Conservation (phyloP, 495 filamentous ascomycete genomes). For the Clavariopsis aquatica region DNA sequence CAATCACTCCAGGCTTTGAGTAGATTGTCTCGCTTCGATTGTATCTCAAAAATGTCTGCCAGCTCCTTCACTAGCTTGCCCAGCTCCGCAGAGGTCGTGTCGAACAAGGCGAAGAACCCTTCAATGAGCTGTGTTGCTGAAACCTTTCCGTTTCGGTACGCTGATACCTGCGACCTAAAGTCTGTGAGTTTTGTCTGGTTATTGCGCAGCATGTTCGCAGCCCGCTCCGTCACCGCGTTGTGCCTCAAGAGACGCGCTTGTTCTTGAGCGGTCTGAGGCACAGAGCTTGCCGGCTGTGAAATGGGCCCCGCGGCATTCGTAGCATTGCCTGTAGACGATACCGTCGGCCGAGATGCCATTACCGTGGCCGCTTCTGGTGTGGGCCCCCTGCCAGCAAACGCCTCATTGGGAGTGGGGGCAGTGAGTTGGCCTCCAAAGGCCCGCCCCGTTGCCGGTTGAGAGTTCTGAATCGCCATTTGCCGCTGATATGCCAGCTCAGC, state of each 20-base stretch:
- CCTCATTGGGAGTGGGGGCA: slow-evolving; percentile 43
- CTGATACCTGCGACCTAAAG: slow-evolving; percentile 77
- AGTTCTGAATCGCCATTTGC: slow-evolving; percentile 83
- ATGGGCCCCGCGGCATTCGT: slow-evolving; percentile 20
- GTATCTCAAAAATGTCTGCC: slow-evolving; percentile 88
- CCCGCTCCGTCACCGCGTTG: slow-evolving; percentile 79
- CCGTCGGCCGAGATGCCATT: slow-evolving; percentile 44
- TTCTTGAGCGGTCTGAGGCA: slow-evolving; percentile 64
- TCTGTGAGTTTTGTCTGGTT: slow-evolving; percentile 68
- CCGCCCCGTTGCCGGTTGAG: slow-evolving; percentile 72
- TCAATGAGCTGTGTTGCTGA: slow-evolving; percentile 77
- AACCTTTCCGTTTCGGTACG: slow-evolving; percentile 66
- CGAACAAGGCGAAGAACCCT: slow-evolving; percentile 78
- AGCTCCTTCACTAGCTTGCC: slow-evolving; percentile 91
- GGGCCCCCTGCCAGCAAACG: slow-evolving; percentile 51
- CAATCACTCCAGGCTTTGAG: slow-evolving; percentile 89
- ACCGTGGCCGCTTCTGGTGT: slow-evolving; percentile 45
- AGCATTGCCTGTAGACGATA: slow-evolving; percentile 29
- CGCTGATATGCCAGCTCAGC: slow-evolving; percentile 92
- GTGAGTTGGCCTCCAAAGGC: slow-evolving; percentile 83
- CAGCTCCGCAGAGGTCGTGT: slow-evolving; percentile 72
- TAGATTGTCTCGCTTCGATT: slow-evolving; percentile 67
- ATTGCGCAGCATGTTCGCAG: slow-evolving; percentile 73
- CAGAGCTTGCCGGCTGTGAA: slow-evolving; percentile 14
- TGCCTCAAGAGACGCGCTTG: slow-evolving; percentile 77